Evolutionary conservation across 345 rosid genomes (phyloP), one percentile per base, ranked within the genome.

Genomic region (Salix exigua): DNA sequence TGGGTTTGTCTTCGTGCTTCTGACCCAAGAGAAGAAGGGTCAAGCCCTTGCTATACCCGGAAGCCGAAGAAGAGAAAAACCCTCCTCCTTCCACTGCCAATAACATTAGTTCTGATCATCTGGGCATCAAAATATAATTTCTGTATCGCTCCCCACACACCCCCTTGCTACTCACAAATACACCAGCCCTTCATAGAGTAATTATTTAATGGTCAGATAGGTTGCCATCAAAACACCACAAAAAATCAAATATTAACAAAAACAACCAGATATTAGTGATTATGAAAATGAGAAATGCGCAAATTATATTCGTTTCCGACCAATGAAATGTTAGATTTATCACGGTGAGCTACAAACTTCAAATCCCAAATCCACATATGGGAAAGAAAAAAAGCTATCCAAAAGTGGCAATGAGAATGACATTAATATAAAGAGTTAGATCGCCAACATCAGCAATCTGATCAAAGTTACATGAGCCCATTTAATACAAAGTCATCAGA

Each of bases 31-130:
- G 84, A 75, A 96, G 96, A 85, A 96, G 97, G 87, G 96, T 80
- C 79, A 96, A 74, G 37, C 97, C 96, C 80, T 89, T 92, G 71
- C 94, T 93, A 91, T 89, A 91, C 87, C 99, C 97, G 75, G 94
- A 91, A 71, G 97, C 96, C 68, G 99, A 94, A 84, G 98, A 86
- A 88, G 96, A 93, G 92, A 96, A 96, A 84, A 96, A 93, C 63
- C 96, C 92, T 79, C 99, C 97, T 89, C 98, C 98, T 93, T 93
- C 97, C 78, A 89, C 95, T 84, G 95, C 92, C 76, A 93, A 86
- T 91, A 96, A 91, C 99, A 96, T 96, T 88, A 84, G 92, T 88
- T 84, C 88, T 88, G 85, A 83, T 89, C 98, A 96, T 91, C 89
- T 85, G 90, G 76, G 75, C 71, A 68, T 25, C 51, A 44, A 66